Evolutionary conservation across 2,329 filamentous ascomycete species (phyloP), one percentile per base, ranked within the genome.

Genomic region (Aspergillus eucalypticola): DNA sequence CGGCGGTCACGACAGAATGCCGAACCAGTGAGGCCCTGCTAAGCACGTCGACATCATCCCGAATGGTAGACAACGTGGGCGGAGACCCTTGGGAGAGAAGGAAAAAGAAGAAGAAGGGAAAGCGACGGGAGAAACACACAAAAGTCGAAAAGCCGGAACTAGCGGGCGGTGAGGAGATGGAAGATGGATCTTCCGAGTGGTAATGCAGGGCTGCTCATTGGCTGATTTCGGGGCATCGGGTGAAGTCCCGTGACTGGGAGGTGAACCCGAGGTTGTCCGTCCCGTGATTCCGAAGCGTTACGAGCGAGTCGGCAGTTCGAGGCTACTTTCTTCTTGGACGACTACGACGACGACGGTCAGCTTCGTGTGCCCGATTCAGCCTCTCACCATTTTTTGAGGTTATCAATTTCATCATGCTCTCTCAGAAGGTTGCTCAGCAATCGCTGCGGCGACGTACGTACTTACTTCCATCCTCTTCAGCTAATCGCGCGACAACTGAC

Each of bases 391-490:
- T 56, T 56, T 49, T 44, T 50, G 38, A 25, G 46, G 54, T 59
- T 51, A 60, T 46, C 27, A 60, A 38, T 42, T 44, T 58, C 72
- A 78, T 59, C 49, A 81, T 82, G 79, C 72, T 81, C 66, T 78
- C 78, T 57, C 79, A 81, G 67, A 79, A 79, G 72, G 69, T 79
- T 71, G 74, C 76, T 58, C 79, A 82, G 67, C 76, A 78, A 66
- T 79, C 79, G 62, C 71, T 80, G 70, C 76, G 79, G 73, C 79
- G 80, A 72, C 72, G 80, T 82, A 81, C 65, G 78, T 76, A 21
- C 39, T 42, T 27, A 29, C 49, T 46, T 35, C 49, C 49, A 55
- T 13, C n/a, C 25, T 15, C 39, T 27, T 6, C 27, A 32, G 44
- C 59, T 54, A 60, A 66, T 66, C 66, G 58, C 64, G 59, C 60